Conservation (phyloP, 192 early-diverging fungal species). For the Chytriomyces hyalinus region DNA sequence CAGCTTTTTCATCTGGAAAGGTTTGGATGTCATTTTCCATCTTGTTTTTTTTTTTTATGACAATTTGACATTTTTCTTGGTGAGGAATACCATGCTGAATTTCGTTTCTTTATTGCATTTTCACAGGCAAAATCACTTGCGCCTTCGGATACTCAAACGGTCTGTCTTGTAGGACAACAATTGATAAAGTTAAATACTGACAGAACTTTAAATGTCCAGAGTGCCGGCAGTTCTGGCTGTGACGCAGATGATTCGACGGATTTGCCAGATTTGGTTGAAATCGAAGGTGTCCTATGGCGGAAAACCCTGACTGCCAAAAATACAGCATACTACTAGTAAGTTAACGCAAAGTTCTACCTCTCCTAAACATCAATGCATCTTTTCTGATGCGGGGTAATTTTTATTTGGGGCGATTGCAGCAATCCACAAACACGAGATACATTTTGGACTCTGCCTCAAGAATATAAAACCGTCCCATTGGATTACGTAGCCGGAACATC, state of each 20-base stretch:
- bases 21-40: not conserved
- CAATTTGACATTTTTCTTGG: not conserved
- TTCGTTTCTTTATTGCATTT: not conserved
- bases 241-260: not conserved
- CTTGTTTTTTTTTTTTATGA: not conserved
- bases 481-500: conserved; percentile 8
- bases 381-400: not conserved
- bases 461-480: conserved; percentile 41
- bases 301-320: conserved; percentile 53
- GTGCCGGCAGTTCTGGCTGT: no score
- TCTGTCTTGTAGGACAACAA: not conserved
- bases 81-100: not conserved
- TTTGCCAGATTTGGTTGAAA: conserved; percentile 58
- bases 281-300: conserved; percentile 53
- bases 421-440: conserved; percentile 46
- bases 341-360: not conserved
- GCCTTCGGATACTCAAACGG: not conserved
- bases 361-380: conserved; percentile 2
- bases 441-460: conserved; percentile 56
- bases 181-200: not conserved
- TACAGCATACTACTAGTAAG: conserved; percentile 56
- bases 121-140: not conserved
- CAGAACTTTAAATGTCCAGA: not conserved
- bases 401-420: conserved; percentile 30
- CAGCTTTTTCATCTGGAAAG: not conserved